Percentiles rank a stretch among this genome's conserved stretches.
Evolutionary conservation across 495 filamentous ascomycete species (phyloP).

Genomic region (Friedmanniomyces simplex): DNA sequence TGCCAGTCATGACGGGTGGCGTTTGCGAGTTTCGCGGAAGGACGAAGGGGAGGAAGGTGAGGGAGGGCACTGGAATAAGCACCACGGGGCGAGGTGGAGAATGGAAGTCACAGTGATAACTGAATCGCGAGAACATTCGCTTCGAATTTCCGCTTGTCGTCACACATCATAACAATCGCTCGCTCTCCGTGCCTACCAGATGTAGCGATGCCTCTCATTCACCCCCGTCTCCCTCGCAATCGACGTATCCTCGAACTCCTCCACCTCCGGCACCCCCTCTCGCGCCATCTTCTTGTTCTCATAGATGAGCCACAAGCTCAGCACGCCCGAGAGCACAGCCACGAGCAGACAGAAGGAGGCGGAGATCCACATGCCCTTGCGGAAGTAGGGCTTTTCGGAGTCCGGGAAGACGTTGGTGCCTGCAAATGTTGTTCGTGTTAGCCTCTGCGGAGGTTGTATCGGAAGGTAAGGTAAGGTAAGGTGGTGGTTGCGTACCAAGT

Average conservation of each 20-base stretch:
- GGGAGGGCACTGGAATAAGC: too few relatives aligned
- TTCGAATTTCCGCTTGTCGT: too few relatives aligned
- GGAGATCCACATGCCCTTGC: constrained; percentile 21
- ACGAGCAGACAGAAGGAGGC: constrained; percentile 22
- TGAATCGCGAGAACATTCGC: not conserved
- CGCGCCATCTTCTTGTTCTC: constrained; percentile 24
- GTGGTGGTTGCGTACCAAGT: constrained; percentile 7
- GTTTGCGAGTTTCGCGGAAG: too few relatives aligned
- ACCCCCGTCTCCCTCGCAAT: constrained; percentile 11
- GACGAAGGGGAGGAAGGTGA: too few relatives aligned
- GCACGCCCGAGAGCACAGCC: constrained; percentile 8
- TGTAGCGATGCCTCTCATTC: constrained; percentile 19
- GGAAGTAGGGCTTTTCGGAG: constrained; percentile 15
- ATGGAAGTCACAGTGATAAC: not conserved
- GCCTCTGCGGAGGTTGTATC: not conserved
- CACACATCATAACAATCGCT: too few relatives aligned
- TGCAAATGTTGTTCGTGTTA: not conserved
- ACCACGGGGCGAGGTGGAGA: too few relatives aligned
- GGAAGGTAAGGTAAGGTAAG: not conserved
- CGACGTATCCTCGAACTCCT: constrained; percentile 18
- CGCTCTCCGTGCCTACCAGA: constrained; percentile 12
- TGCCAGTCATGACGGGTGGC: too few relatives aligned
- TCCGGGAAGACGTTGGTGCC: constrained; percentile 22
- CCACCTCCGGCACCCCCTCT: constrained; percentile 18
- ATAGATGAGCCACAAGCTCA: constrained; percentile 16